A percentile compares a stretch with the other conserved stretches of the same genome.
These are phyloP conservation scores for Paramecium octaurelia DNA, from an alignment of 73 alveolate species.

Conservation along the genomic window DNA sequence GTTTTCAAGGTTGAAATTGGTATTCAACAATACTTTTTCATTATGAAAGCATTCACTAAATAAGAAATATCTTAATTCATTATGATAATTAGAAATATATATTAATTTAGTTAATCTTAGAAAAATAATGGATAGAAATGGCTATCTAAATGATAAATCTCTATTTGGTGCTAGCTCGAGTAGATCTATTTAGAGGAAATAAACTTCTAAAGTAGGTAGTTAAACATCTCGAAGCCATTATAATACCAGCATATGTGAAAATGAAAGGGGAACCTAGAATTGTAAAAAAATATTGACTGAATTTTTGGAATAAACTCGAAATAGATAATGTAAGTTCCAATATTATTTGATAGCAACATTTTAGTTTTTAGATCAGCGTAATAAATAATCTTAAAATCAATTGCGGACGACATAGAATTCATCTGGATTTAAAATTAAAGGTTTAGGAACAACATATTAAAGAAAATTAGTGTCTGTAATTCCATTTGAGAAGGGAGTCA, in stretches of 20 bases:
- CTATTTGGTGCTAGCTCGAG: conserved; percentile 2
- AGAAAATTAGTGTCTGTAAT: neutral
- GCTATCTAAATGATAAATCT: neutral
- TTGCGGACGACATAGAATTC: neutral
- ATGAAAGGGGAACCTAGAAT: neutral
- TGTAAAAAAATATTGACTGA: conserved; percentile 3
- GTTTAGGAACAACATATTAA: neutral
- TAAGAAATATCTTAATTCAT: neutral
- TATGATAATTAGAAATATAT: neutral
- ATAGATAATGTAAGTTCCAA: neutral
- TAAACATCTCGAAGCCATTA: conserved; percentile 15
- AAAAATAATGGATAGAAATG: neutral
- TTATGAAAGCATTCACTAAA: neutral
- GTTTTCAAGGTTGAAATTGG: neutral
- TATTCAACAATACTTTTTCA: neutral
- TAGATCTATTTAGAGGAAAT: neutral
- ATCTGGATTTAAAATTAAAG: neutral
- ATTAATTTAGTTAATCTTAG: neutral
- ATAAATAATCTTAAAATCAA: neutral
- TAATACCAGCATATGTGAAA: conserved; percentile 1
- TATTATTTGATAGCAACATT: neutral
- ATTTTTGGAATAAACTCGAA: neutral
- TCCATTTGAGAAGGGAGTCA: neutral
- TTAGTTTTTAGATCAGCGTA: neutral
- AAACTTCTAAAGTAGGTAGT: neutral